phyloP scores from a whole-genome alignment of 129 eudicot genomes.

The Logfia minima region DNA sequence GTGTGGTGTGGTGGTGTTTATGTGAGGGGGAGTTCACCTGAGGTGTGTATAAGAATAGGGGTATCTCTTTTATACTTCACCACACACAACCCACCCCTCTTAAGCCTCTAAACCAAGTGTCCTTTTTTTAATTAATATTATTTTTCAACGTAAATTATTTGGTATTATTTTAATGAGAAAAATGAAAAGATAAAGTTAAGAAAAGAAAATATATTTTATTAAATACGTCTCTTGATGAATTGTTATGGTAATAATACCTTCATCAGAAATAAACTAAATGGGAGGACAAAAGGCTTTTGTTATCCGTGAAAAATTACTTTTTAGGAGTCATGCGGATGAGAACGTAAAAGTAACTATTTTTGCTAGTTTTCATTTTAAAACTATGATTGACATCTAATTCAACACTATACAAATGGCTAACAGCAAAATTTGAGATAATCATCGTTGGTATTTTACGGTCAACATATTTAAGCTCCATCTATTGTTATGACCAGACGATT shows the following conservation, averaged over 20 bases:
- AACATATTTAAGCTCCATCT: no score
- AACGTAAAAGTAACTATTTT: not conserved
- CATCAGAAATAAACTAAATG: not conserved
- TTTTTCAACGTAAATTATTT: not conserved
- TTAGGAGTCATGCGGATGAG: not conserved
- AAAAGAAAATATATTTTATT: no score
- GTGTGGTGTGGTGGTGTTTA: no score
- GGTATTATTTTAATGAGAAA: not conserved
- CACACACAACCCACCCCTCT: conserved; percentile 3
- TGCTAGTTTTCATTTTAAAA: not conserved
- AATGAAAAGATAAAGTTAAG: no score
- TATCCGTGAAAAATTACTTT: not conserved
- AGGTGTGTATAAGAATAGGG: conserved; percentile 26
- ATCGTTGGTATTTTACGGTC: no score
- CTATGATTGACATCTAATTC: no score
- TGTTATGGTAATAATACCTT: not conserved
- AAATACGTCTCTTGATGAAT: not conserved
- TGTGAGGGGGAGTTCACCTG: conserved; percentile 33
- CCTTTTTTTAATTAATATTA: not conserved
- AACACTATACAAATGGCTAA: no score
- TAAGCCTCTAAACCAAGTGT: conserved; percentile 22
- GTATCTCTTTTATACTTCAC: conserved; percentile 30
- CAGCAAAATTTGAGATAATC: no score
- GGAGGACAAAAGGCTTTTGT: not conserved
- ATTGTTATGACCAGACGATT: no score